A percentile compares a stretch with the other conserved stretches of the same genome.
Evolutionary conservation across 371 early-diverging fungal species (phyloP).

Genomic region (Circinella minor): DNA sequence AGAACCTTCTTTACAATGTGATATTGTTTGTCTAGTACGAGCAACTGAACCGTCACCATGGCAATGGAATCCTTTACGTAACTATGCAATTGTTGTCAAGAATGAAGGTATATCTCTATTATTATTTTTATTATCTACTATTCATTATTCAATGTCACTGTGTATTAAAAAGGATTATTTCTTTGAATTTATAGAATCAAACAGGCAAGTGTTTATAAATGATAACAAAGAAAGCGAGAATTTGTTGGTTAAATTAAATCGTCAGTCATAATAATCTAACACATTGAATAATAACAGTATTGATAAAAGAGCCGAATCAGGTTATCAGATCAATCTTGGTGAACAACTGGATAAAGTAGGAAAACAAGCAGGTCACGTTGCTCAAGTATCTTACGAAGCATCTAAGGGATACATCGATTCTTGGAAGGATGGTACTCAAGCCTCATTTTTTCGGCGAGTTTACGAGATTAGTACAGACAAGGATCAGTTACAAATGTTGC

Average conservation of each 20-base stretch:
- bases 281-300: neutral
- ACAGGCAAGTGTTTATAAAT: neutral
- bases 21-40: slow-evolving; percentile 12
- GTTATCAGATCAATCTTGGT: slow-evolving; percentile 11
- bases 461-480: slow-evolving; percentile 18
- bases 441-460: slow-evolving; percentile 19
- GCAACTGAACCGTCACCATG: slow-evolving; percentile 5
- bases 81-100: slow-evolving; percentile 7
- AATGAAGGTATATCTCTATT: neutral
- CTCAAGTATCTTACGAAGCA: slow-evolving; percentile 13
- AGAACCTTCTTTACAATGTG: neutral
- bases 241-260: neutral
- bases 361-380: slow-evolving; percentile 12
- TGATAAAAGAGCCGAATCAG: neutral
- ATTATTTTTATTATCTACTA: neutral
- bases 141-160: too few species aligned
- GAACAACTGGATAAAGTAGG: slow-evolving; percentile 8
- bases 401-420: slow-evolving; percentile 17
- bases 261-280: neutral
- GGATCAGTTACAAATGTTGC: slow-evolving; percentile 12
- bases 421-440: slow-evolving; percentile 30
- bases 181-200: neutral
- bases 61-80: slow-evolving; percentile 15
- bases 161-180: neutral
- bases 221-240: neutral